These are phyloP conservation scores for Phyllostachys edulis DNA, from an alignment of 176 grass and related monocot genomes.

Conservation along the genomic window DNA sequence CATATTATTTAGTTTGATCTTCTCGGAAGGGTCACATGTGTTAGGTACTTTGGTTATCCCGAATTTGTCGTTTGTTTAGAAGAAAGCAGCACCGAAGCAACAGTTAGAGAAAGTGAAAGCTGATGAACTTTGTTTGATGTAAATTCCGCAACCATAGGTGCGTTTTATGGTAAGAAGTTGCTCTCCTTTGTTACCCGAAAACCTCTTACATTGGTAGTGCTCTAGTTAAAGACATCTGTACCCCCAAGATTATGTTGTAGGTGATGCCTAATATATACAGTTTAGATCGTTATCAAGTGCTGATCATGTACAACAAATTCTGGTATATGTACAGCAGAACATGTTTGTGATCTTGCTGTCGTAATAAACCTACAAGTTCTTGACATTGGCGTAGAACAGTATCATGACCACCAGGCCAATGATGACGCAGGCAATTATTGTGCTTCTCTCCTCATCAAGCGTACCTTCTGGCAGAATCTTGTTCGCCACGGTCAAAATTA, in stretches of 20 bases:
- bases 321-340: background rate
- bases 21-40: conserved; percentile 3
- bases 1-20: conserved; percentile 38
- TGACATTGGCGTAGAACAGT: conserved; percentile 42
- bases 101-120: conserved; percentile 39
- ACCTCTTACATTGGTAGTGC: conserved; percentile 17
- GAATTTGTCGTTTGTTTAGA: conserved; percentile 30
- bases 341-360: background rate
- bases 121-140: conserved; percentile 46
- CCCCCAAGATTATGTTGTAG: conserved; percentile 29
- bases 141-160: conserved; percentile 53
- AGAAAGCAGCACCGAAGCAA: conserved; percentile 32
- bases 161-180: conserved; percentile 41
- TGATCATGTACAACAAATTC: conserved; percentile 10
- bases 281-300: conserved; percentile 27
- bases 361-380: conserved; percentile 26
- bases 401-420: conserved; percentile 53
- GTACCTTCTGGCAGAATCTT: conserved; percentile 54
- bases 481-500: conserved; percentile 42
- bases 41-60: conserved; percentile 2
- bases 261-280: conserved; percentile 39
- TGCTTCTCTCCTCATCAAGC: conserved; percentile 43
- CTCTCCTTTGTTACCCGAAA: conserved; percentile 43
- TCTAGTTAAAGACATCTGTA: conserved; percentile 22
- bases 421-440: conserved; percentile 34